Conservation (phyloP, 1,284 basidiomycete species). For the Heterobasidion annosum region DNA sequence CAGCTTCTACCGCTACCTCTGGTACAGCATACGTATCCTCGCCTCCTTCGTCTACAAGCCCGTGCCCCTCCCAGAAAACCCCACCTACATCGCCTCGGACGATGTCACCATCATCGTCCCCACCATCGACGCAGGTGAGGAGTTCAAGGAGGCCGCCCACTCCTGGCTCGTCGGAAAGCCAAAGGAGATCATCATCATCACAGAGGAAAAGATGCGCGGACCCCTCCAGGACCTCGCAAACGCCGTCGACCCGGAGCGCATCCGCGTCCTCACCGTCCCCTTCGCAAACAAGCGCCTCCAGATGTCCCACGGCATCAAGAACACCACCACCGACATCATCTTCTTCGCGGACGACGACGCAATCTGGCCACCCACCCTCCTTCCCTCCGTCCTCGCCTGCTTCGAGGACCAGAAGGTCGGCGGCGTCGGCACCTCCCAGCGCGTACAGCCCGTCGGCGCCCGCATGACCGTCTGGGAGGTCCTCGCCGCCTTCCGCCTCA, state of each 20-base stretch:
- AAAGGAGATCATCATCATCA: conserved; percentile 90
- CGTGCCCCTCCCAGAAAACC: conserved; percentile 79
- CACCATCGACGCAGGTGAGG: conserved; percentile 90
- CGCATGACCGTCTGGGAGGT: conserved; percentile 91
- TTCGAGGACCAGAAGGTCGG: conserved; percentile 92
- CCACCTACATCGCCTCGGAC: conserved; percentile 81
- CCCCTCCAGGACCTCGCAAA: conserved; percentile 83
- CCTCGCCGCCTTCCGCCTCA: conserved; percentile 83
- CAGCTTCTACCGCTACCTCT: conserved; percentile 84
- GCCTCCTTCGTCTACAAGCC: conserved; percentile 75
- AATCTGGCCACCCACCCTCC: conserved; percentile 85
- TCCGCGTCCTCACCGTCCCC: conserved; percentile 83
- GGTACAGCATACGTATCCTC: conserved; percentile 78
- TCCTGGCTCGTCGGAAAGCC: conserved; percentile 87
- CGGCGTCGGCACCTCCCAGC: conserved; percentile 85
- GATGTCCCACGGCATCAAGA: conserved; percentile 87
- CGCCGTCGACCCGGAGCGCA: conserved; percentile 74
- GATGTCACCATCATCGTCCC: conserved; percentile 94
- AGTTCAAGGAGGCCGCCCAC: conserved; percentile 88
- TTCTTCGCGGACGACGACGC: conserved; percentile 95
- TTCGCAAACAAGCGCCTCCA: conserved; percentile 90
- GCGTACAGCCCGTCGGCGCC: conserved; percentile 72
- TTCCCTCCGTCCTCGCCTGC: conserved; percentile 80
- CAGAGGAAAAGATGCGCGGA: conserved; percentile 83
- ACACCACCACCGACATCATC: conserved; percentile 87